phyloP scores from a whole-genome alignment of 2,329 filamentous ascomycete genomes.

The Aureobasidium leucospermi region DNA sequence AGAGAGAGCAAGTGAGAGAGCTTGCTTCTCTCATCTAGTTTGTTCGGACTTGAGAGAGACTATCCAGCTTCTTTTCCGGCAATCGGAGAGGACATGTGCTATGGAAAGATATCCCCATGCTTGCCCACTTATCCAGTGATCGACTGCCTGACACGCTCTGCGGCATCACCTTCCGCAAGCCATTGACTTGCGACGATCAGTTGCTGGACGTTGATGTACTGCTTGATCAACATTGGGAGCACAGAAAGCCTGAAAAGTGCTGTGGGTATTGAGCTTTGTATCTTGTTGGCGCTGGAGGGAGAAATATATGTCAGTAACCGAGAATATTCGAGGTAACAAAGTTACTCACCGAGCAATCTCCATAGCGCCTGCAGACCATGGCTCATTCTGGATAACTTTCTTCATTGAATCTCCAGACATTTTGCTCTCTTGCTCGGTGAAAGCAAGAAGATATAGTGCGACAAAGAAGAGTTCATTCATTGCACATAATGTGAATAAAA shows the following conservation, averaged over 20 bases:
- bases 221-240: conserved; percentile 84
- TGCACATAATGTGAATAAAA: conserved; percentile 83
- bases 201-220: conserved; percentile 88
- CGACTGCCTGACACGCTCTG: not conserved
- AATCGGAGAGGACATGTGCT: too few species aligned
- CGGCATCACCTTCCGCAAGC: conserved; percentile 78
- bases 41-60: too few species aligned
- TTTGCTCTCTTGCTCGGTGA: conserved; percentile 45
- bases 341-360: conserved; percentile 62
- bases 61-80: too few species aligned
- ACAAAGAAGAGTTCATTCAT: conserved; percentile 97
- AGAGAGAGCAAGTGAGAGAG: too few species aligned
- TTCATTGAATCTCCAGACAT: not conserved
- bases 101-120: too few species aligned
- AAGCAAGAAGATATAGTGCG: conserved; percentile 90
- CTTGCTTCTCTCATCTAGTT: too few species aligned
- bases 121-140: too few species aligned
- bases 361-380: conserved; percentile 84
- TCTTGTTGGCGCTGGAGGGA: conserved; percentile 50
- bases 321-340: not conserved
- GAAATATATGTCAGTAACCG: not conserved
- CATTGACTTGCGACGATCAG: conserved; percentile 85
- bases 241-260: conserved; percentile 70
- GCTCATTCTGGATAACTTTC: conserved; percentile 70
- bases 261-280: conserved; percentile 57